These are phyloP conservation scores for Suhomyces kilbournensis DNA, from an alignment of 805 yeast genomes.

Conservation along the genomic window DNA sequence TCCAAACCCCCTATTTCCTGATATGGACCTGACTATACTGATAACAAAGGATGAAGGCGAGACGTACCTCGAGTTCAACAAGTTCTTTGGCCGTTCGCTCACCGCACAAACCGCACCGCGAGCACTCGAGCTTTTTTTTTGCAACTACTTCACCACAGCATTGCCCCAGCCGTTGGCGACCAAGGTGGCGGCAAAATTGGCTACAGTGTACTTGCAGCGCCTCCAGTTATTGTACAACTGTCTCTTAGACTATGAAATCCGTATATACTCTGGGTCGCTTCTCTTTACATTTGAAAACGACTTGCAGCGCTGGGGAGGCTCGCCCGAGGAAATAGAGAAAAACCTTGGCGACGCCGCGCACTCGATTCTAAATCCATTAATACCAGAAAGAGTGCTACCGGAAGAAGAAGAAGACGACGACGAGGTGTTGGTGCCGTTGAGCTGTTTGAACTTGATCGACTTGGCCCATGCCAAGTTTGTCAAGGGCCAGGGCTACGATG, in stretches of 20 bases:
- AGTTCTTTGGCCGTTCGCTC: slow-evolving; percentile 67
- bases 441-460: slow-evolving; percentile 71
- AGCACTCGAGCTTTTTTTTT: slow-evolving; percentile 49
- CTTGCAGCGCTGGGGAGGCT: slow-evolving; percentile 45
- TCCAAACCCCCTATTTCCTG: slow-evolving; percentile 8
- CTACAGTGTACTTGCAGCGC: slow-evolving; percentile 51
- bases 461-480: slow-evolving; percentile 80
- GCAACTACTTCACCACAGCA: slow-evolving; percentile 9
- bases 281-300: slow-evolving; percentile 76
- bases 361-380: slow-evolving; percentile 25
- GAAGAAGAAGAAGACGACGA: slow-evolving; percentile 17
- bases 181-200: slow-evolving; percentile 28
- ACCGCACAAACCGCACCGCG: slow-evolving; percentile 38
- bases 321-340: neutral
- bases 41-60: slow-evolving; percentile 18
- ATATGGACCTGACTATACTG: slow-evolving; percentile 2
- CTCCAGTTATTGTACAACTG: slow-evolving; percentile 66
- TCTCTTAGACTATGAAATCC: slow-evolving; percentile 56
- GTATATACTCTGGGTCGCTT: slow-evolving; percentile 71
- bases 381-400: slow-evolving; percentile 9
- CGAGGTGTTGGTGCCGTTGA: slow-evolving; percentile 38
- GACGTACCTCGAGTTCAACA: slow-evolving; percentile 54
- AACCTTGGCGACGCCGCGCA: slow-evolving; percentile 8
- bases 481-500: slow-evolving; percentile 68
- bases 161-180: neutral